Percentiles rank a stretch among this genome's conserved stretches.
phyloP scores from a whole-genome alignment of 768 basidiomycete genomes.

The Exsudoporus frostii region DNA sequence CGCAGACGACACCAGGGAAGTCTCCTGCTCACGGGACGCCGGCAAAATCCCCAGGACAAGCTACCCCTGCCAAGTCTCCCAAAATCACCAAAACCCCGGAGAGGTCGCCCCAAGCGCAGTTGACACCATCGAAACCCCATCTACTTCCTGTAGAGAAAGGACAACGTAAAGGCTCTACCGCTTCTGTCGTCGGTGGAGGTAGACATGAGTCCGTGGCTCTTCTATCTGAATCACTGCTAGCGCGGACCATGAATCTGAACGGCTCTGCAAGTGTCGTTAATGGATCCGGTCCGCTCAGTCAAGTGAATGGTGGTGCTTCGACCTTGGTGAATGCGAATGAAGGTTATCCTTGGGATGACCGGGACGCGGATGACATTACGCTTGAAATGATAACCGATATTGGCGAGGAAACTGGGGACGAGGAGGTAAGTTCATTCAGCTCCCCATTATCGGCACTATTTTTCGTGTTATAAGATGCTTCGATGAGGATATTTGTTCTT shows the following conservation, averaged over 20 bases:
- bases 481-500: not conserved
- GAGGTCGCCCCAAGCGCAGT: slow-evolving; percentile 16
- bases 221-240: slow-evolving; percentile 17
- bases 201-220: slow-evolving; percentile 14
- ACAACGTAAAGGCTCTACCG: slow-evolving; percentile 18
- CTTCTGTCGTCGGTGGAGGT: slow-evolving; percentile 17
- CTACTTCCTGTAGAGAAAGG: slow-evolving; percentile 16
- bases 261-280: slow-evolving; percentile 18
- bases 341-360: slow-evolving; percentile 27
- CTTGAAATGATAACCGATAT: slow-evolving; percentile 66
- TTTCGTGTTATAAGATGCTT: not conserved
- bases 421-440: slow-evolving; percentile 48
- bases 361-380: slow-evolving; percentile 59
- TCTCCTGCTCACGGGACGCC: slow-evolving; percentile 17
- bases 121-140: slow-evolving; percentile 20
- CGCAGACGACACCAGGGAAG: slow-evolving; percentile 21
- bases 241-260: slow-evolving; percentile 10
- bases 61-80: slow-evolving; percentile 24
- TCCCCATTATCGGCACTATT: not conserved
- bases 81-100: slow-evolving; percentile 21
- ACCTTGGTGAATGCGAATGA: slow-evolving; percentile 21
- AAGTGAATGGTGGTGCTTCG: slow-evolving; percentile 22
- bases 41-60: slow-evolving; percentile 19
- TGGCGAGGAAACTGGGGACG: slow-evolving; percentile 62
- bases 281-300: slow-evolving; percentile 20